Conservation (phyloP, 164 flowering plant genomes). For the Hamamelis virginiana region DNA sequence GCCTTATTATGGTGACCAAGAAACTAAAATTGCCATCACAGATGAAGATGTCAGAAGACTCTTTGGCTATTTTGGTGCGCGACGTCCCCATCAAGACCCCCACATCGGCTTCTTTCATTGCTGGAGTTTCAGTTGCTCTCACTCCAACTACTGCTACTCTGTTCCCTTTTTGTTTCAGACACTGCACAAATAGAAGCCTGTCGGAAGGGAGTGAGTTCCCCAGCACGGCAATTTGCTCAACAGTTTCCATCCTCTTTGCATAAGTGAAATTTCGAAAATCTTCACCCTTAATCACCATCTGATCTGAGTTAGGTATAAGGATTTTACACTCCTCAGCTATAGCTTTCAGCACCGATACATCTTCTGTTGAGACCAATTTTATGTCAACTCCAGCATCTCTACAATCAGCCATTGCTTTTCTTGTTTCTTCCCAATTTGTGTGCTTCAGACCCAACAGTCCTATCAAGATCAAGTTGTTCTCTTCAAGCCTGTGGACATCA, state of each 20-base stretch:
- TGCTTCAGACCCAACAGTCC: conserved; percentile 19
- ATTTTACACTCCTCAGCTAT: conserved; percentile 6
- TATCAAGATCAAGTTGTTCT: conserved; percentile 14
- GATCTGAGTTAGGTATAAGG: neutral
- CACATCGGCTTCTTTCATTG: conserved; percentile 22
- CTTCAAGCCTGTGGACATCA: neutral
- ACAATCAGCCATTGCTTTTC: conserved; percentile 8
- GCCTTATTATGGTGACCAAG: neutral
- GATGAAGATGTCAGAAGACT: conserved; percentile 12
- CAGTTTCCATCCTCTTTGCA: conserved; percentile 13
- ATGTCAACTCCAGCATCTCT: conserved; percentile 13
- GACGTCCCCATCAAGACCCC: conserved; percentile 14
- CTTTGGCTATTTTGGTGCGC: conserved; percentile 17
- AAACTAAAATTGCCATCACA: neutral
- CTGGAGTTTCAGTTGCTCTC: conserved; percentile 20
- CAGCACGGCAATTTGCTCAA: conserved; percentile 12
- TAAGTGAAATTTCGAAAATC: conserved; percentile 5
- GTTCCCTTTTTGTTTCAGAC: conserved; percentile 20
- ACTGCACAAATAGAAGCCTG: conserved; percentile 11
- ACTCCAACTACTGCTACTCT: conserved; percentile 19
- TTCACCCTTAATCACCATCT: conserved; percentile 19
- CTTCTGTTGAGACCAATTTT: conserved; percentile 14
- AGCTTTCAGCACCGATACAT: neutral
- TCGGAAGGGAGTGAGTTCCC: conserved; percentile 13
- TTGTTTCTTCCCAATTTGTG: conserved; percentile 1